These are phyloP conservation scores for Phialophora expanda DNA, from an alignment of 2,329 filamentous ascomycete species.

Conservation along the genomic window DNA sequence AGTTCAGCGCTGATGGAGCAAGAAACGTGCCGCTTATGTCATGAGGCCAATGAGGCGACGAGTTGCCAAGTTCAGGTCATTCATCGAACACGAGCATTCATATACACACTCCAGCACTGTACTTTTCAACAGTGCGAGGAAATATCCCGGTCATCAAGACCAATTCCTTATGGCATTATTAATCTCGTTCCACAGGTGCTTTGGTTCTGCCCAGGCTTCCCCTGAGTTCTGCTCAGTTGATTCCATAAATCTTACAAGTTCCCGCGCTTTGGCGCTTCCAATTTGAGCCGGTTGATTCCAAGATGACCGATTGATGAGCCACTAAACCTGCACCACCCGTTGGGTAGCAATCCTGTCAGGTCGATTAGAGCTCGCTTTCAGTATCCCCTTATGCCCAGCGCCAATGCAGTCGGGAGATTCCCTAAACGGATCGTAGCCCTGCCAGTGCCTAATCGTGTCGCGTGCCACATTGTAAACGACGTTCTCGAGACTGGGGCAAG, in stretches of 20 bases:
- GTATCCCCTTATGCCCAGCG: neutral
- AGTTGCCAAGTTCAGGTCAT: neutral
- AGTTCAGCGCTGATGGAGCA: neutral
- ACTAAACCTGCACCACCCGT: neutral
- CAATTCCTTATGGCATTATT: conserved; percentile 20
- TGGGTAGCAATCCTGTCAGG: neutral
- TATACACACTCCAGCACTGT: neutral
- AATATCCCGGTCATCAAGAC: conserved; percentile 10
- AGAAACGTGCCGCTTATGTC: conserved; percentile 15
- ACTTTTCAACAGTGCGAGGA: conserved; percentile 1
- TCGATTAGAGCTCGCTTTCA: neutral
- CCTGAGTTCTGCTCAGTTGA: neutral
- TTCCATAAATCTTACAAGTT: conserved; percentile 20
- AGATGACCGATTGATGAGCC: conserved; percentile 2
- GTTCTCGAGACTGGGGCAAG: conserved; percentile 14
- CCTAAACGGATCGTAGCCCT: neutral
- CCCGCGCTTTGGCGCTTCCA: neutral
- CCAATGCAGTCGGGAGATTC: neutral
- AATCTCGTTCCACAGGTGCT: conserved; percentile 7
- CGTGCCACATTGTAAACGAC: conserved; percentile 12
- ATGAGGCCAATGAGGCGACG: neutral
- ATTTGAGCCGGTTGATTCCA: conserved; percentile 9
- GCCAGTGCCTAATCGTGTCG: conserved; percentile 14
- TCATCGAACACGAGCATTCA: neutral
- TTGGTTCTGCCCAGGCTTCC: neutral